Conservation (phyloP, 2,329 filamentous ascomycete genomes). For the Aaosphaeria arxii region DNA sequence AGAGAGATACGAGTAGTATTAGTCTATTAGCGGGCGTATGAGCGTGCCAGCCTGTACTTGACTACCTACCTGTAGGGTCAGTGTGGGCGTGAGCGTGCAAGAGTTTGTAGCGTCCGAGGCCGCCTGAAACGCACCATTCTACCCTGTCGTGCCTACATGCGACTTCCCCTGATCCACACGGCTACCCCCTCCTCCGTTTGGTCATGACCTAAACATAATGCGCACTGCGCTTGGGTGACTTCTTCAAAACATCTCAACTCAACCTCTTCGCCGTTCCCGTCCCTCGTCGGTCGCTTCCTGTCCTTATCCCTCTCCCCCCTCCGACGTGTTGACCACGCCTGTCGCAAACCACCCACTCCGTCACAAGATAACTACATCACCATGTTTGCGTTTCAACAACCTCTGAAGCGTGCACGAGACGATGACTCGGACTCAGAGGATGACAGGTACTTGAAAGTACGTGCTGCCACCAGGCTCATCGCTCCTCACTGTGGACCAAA, state of each 20-base stretch:
- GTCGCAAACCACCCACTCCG: neutral
- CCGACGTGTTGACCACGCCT: constrained; percentile 21
- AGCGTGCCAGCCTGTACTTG: too few relatives aligned
- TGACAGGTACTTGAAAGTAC: constrained; percentile 28
- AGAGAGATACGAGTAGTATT: too few relatives aligned
- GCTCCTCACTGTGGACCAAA: constrained; percentile 1
- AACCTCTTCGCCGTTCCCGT: constrained; percentile 8
- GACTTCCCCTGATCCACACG: constrained; percentile 28
- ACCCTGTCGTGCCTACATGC: constrained; percentile 8
- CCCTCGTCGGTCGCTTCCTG: constrained; percentile 5
- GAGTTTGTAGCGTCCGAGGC: too few relatives aligned
- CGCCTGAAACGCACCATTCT: constrained; percentile 26
- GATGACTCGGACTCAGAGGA: constrained; percentile 33
- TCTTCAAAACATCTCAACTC: constrained; percentile 1
- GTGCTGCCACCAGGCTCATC: constrained; percentile 3
- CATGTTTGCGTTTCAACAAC: constrained; percentile 33
- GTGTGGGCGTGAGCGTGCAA: neutral
- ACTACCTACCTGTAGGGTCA: neutral
- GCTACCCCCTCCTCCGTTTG: constrained; percentile 13
- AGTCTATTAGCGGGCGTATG: too few relatives aligned
- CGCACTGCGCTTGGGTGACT: constrained; percentile 11
- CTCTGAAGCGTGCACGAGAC: constrained; percentile 29
- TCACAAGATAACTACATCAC: constrained; percentile 1
- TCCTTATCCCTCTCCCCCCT: constrained; percentile 2
- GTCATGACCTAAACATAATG: constrained; percentile 26